Percentiles rank a stretch among this genome's conserved stretches.
Conservation (phyloP, 2,329 filamentous ascomycete species). For the Hortaea werneckii region DNA sequence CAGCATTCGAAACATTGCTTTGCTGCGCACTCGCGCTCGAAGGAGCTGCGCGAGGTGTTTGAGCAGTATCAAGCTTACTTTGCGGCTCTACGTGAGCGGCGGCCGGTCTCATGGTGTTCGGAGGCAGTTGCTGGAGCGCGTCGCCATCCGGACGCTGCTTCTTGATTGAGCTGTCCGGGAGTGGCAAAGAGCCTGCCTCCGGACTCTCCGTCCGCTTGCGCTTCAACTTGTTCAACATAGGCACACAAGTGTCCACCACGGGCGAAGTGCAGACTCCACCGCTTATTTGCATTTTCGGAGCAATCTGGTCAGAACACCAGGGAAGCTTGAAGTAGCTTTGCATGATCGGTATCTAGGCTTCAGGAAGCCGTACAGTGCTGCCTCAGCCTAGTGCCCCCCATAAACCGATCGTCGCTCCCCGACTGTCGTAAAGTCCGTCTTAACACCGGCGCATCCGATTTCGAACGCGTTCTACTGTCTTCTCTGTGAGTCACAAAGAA, state of each 20-base stretch:
- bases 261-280: constrained; percentile 34
- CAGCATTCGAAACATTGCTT: too few relatives aligned
- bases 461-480: too few relatives aligned
- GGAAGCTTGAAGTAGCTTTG: constrained; percentile 42
- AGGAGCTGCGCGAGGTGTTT: too few relatives aligned
- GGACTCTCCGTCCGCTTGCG: constrained; percentile 46
- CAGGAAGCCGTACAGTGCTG: constrained; percentile 10
- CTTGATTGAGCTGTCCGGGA: neutral
- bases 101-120: neutral
- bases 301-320: constrained; percentile 32
- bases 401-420: constrained; percentile 12
- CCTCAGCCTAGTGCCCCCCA: constrained; percentile 13
- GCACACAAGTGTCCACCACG: constrained; percentile 36
- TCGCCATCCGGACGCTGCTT: constrained; percentile 2
- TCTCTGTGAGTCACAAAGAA: too few relatives aligned
- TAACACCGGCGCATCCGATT: constrained; percentile 10
- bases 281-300: constrained; percentile 31
- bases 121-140: neutral
- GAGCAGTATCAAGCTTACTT: too few relatives aligned
- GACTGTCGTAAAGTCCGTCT: constrained; percentile 14
- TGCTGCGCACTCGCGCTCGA: too few relatives aligned
- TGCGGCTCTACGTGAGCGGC: too few relatives aligned
- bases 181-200: constrained; percentile 23
- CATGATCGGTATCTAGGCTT: constrained; percentile 28
- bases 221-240: constrained; percentile 45